Percentiles rank a stretch among this genome's conserved stretches.
Conservation (phyloP, 2,329 filamentous ascomycete genomes). For the Diaporthe eres region DNA sequence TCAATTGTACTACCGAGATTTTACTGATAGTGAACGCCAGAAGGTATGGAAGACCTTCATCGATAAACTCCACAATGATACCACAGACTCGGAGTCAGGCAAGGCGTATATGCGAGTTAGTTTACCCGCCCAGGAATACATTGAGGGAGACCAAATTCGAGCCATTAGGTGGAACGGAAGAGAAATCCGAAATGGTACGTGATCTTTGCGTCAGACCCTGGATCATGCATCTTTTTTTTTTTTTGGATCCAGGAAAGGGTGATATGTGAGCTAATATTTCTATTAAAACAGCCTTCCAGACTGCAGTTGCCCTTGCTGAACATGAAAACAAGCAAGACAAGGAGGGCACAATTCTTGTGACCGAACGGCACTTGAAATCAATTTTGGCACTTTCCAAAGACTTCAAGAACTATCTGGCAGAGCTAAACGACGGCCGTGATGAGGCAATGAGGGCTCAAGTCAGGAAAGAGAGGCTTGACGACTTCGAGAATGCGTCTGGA, state of each 20-base stretch:
- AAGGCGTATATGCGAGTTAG: constrained; percentile 45
- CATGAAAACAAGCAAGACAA: constrained; percentile 37
- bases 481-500: not conserved
- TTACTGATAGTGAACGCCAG: constrained; percentile 46
- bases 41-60: constrained; percentile 50
- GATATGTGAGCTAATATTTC: too few relatives aligned
- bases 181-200: constrained; percentile 22
- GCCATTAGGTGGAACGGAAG: constrained; percentile 41
- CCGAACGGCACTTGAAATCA: constrained; percentile 44
- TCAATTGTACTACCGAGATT: constrained; percentile 48
- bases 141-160: constrained; percentile 41
- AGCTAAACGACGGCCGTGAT: constrained; percentile 6
- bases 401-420: constrained; percentile 39
- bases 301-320: constrained; percentile 30
- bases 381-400: constrained; percentile 45
- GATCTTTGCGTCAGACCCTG: too few relatives aligned
- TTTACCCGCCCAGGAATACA: constrained; percentile 42
- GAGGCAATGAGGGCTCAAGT: not conserved
- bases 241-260: too few relatives aligned
- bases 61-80: constrained; percentile 36
- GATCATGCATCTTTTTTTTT: too few relatives aligned
- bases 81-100: not conserved
- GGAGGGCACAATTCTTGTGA: constrained; percentile 41
- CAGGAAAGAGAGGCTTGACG: not conserved
- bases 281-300: constrained; percentile 17